Base-by-base conservation (phyloP, 1,284 basidiomycete species). In the Naganishia liquefaciens region DNA sequence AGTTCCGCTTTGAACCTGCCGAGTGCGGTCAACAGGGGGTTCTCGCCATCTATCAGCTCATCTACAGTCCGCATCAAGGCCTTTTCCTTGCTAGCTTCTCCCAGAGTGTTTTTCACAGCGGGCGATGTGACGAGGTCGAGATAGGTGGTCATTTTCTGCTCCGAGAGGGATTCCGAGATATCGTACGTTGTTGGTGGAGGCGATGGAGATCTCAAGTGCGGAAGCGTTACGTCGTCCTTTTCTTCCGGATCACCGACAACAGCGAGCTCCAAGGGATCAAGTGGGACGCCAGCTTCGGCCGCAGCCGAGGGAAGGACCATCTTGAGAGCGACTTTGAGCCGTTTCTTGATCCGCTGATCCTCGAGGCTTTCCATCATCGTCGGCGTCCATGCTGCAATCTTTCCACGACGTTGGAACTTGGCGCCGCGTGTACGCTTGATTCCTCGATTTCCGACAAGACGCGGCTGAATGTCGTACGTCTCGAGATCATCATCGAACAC, bases 41-140 rank as follows among this genome's bases (percentile, higher is more conserved):
- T 78, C 67, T 80, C 79, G 33, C 77, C 76, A 46, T 80, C 77
- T 30, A 80, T 67, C 28, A 80, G 64, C 55, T 80, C 78, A 37
- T 74, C 74, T 0, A 77, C 76, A 6, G 79, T 79, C 27, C 75
- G 64, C 64, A 76, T 75, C 42, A 80, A 55, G 0, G 77, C 78
- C 23, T 70, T 72, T 68, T 80, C 79, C 68, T 77, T 74, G 57
- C 71, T 71, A 51, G 77, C 78, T 46, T 76, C 72, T 7, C 76
- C 78, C 21, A 80, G 70, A 0, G 79, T 76, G 65, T 80, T 74
- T 27, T 75, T 64, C 69, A 79, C 75, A 2, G 78, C 74, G 0
- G 77, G 75, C 28, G 72, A 77, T 15, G 71, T 70, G 40, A 78
- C 73, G 49, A 80, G 73, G 55, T 79, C 78, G 62, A 76, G 70